phyloP scores from a whole-genome alignment of 164 flowering plant species.

The Platanus orientalis region DNA sequence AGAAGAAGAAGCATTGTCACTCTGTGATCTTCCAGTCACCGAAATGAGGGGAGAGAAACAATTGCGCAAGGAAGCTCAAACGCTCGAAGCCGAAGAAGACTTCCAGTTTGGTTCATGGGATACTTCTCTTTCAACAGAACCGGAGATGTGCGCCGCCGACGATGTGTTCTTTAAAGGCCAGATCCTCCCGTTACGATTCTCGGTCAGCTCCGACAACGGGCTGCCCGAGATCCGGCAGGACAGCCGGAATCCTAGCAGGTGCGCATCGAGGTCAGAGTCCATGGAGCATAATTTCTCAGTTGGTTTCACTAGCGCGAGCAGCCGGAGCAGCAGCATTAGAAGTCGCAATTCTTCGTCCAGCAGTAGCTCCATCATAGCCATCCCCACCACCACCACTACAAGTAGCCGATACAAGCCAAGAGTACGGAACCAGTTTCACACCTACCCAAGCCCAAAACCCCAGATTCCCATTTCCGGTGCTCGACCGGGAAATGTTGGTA shows the following conservation, averaged over 20 bases:
- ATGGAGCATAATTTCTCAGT: constrained; percentile 34
- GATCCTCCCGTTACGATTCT: constrained; percentile 65
- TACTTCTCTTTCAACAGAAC: constrained; percentile 20
- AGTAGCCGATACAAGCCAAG: constrained; percentile 21
- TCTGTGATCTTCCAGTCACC: constrained; percentile 47
- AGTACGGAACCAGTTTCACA: constrained; percentile 32
- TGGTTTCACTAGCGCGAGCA: constrained; percentile 12
- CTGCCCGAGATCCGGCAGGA: constrained; percentile 1
- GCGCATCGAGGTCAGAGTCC: constrained; percentile 50
- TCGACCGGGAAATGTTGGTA: constrained; percentile 5
- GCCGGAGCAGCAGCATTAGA: constrained; percentile 44
- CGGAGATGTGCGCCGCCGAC: constrained; percentile 70
- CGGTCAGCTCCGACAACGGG: constrained; percentile 44
- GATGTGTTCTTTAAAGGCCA: constrained; percentile 72
- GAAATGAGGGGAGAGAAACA: constrained; percentile 6
- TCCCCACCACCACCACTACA: constrained; percentile 5
- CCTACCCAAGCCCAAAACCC: constrained; percentile 63
- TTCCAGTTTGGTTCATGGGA: constrained; percentile 47
- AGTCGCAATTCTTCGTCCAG: constrained; percentile 33
- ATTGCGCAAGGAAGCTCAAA: constrained; percentile 5
- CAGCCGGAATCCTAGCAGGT: constrained; percentile 10
- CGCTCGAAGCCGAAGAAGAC: constrained; percentile 20
- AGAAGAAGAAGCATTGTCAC: constrained; percentile 49
- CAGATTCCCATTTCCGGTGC: constrained; percentile 26
- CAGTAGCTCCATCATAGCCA: not conserved